A percentile compares a stretch with the other conserved stretches of the same genome.
These are phyloP conservation scores for Suhomyces choctaworum DNA, from an alignment of 1,139 yeast genomes.

Conservation along the genomic window DNA sequence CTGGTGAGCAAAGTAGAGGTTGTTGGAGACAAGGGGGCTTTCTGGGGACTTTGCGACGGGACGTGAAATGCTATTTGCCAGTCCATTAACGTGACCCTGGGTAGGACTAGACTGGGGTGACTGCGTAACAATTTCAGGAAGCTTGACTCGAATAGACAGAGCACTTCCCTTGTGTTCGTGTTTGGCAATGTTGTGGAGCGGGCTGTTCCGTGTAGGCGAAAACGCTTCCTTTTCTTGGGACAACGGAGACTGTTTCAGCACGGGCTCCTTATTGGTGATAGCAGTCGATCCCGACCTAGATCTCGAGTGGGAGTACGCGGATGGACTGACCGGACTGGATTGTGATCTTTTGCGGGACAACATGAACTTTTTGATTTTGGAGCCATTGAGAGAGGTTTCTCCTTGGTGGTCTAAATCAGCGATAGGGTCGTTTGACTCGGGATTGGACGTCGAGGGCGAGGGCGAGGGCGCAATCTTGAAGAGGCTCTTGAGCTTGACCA, in stretches of 20 bases:
- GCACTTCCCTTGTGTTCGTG: slow-evolving; percentile 13
- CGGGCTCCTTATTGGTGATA: not conserved
- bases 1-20: slow-evolving; percentile 54
- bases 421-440: not conserved
- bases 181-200: slow-evolving; percentile 8
- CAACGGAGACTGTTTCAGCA: no score
- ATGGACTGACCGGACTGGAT: slow-evolving; percentile 23
- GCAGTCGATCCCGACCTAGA: slow-evolving; percentile 5
- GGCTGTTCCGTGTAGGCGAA: no score
- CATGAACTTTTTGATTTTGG: slow-evolving; percentile 15
- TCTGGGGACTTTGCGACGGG: slow-evolving; percentile 6
- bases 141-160: slow-evolving; percentile 8
- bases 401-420: not conserved
- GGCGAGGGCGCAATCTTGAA: slow-evolving; percentile 15
- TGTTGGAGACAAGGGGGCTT: slow-evolving; percentile 41
- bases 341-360: slow-evolving; percentile 27
- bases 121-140: slow-evolving; percentile 12
- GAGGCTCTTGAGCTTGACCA: slow-evolving; percentile 17
- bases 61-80: slow-evolving; percentile 3
- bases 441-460: not conserved
- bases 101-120: slow-evolving; percentile 5
- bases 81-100: not conserved
- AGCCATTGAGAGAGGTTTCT: not conserved
- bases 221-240: no score
- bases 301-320: slow-evolving; percentile 3